Conservation (phyloP, 1,139 yeast species). For the Saccharomyces pastorianus region DNA sequence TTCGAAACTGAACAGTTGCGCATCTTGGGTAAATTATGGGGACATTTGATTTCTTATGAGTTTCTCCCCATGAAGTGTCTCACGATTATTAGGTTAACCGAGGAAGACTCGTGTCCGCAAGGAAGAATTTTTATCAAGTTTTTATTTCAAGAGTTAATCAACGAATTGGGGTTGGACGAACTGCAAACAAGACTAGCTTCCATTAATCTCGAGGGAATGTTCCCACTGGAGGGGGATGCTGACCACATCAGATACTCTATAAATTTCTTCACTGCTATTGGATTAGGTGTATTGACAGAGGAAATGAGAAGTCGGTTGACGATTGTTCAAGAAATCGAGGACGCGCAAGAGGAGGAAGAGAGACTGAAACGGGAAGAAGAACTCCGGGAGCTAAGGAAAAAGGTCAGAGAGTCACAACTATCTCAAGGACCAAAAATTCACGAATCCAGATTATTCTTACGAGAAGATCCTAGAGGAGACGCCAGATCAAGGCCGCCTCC, state of each 20-base stretch:
- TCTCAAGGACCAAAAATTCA: neutral
- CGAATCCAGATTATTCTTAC: neutral
- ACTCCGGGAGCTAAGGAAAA: constrained; percentile 1
- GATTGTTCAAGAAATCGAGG: constrained; percentile 9
- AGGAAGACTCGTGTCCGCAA: constrained; percentile 66
- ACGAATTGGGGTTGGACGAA: constrained; percentile 58
- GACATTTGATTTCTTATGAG: constrained; percentile 71
- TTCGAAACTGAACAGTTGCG: constrained; percentile 67
- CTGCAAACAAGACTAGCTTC: constrained; percentile 44
- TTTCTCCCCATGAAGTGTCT: constrained; percentile 57
- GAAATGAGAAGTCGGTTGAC: constrained; percentile 57
- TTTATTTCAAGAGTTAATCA: constrained; percentile 70
- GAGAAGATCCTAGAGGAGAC: neutral
- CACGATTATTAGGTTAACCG: constrained; percentile 50
- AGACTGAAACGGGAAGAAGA: constrained; percentile 5
- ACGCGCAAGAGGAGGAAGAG: constrained; percentile 5
- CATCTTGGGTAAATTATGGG: constrained; percentile 80
- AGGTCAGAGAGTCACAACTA: constrained; percentile 1
- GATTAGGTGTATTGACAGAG: constrained; percentile 76
- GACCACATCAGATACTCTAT: constrained; percentile 73
- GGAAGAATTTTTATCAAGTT: constrained; percentile 77
- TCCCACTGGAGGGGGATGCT: constrained; percentile 36
- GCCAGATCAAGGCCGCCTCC: constrained; percentile 9
- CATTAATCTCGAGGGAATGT: constrained; percentile 41
- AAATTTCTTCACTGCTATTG: constrained; percentile 89